These are phyloP conservation scores for Cytauxzoon felis DNA, from an alignment of 169 alveolate species.

Conservation along the genomic window DNA sequence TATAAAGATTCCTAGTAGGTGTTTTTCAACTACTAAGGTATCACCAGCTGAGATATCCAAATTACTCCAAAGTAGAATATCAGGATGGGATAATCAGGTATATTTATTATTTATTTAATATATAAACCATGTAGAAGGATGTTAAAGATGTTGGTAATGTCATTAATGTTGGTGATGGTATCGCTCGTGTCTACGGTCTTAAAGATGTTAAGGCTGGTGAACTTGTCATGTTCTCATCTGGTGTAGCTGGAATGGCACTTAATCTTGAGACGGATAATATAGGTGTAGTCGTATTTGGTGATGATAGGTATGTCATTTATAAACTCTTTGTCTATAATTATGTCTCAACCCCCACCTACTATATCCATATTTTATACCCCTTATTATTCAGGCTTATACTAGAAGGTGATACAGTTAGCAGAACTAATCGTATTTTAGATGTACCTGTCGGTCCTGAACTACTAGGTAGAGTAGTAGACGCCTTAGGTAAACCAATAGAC, in stretches of 20 bases:
- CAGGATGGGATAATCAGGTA: constrained; percentile 75
- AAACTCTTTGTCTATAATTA: not conserved
- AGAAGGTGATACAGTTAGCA: constrained; percentile 92
- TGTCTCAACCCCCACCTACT: not conserved
- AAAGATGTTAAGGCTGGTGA: constrained; percentile 94
- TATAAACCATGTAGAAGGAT: constrained; percentile 74
- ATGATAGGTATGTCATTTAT: constrained; percentile 80
- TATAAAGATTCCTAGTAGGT: no score
- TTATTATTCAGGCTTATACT: constrained; percentile 78
- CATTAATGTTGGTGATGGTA: constrained; percentile 95
- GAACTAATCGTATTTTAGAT: constrained; percentile 94
- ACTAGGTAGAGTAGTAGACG: constrained; percentile 96
- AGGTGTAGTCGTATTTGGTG: constrained; percentile 96
- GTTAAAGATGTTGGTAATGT: constrained; percentile 93
- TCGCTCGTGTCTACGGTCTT: constrained; percentile 94
- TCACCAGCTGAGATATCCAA: constrained; percentile 83
- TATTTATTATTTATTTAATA: constrained; percentile 14
- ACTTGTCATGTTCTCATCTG: constrained; percentile 88
- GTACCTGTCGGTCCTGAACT: constrained; percentile 94
- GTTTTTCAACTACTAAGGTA: constrained; percentile 65
- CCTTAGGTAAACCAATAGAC: constrained; percentile 96
- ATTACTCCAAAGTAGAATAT: constrained; percentile 73
- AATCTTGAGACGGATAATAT: constrained; percentile 95
- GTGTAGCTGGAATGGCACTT: constrained; percentile 93
- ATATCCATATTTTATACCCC: not conserved